Conservation (phyloP, 1,284 basidiomycete species). For the Volvariella volvacea region DNA sequence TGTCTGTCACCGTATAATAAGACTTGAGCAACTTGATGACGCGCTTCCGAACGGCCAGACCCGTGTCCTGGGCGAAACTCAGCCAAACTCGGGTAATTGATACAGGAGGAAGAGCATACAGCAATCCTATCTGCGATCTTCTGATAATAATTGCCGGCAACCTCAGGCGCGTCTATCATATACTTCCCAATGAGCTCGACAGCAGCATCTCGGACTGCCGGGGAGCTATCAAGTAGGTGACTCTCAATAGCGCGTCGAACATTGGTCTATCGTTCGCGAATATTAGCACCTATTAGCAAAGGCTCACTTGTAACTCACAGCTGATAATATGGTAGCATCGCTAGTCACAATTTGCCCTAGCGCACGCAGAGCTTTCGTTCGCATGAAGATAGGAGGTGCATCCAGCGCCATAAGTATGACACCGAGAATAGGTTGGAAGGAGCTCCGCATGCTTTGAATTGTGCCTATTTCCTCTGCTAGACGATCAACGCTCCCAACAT, state of each 20-base stretch:
- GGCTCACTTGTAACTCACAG: conserved; percentile 37
- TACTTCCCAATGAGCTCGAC: conserved; percentile 96
- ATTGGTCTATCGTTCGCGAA: conserved; percentile 39
- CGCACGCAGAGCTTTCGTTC: conserved; percentile 86
- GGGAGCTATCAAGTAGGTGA: conserved; percentile 84
- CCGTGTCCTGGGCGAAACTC: conserved; percentile 66
- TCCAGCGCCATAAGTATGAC: conserved; percentile 74
- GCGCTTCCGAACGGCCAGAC: conserved; percentile 87
- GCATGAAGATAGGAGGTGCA: conserved; percentile 77
- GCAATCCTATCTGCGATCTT: conserved; percentile 85
- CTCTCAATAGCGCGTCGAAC: conserved; percentile 82
- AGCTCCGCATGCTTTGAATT: conserved; percentile 65
- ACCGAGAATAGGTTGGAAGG: conserved; percentile 75
- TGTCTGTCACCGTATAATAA: conserved; percentile 65
- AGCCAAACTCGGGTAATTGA: neutral
- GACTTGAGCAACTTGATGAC: conserved; percentile 90
- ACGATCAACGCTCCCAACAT: conserved; percentile 55
- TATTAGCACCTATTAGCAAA: conserved; percentile 5
- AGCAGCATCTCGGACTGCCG: conserved; percentile 92
- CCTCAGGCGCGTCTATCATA: conserved; percentile 79
- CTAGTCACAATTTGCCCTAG: conserved; percentile 81
- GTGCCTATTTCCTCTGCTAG: conserved; percentile 73
- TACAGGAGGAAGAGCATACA: conserved; percentile 35
- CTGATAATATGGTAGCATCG: conserved; percentile 76
- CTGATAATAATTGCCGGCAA: conserved; percentile 81